Evolutionary conservation across 768 basidiomycete genomes (phyloP), one percentile per base, ranked within the genome.

Genomic region (Boletus coccyginus): DNA sequence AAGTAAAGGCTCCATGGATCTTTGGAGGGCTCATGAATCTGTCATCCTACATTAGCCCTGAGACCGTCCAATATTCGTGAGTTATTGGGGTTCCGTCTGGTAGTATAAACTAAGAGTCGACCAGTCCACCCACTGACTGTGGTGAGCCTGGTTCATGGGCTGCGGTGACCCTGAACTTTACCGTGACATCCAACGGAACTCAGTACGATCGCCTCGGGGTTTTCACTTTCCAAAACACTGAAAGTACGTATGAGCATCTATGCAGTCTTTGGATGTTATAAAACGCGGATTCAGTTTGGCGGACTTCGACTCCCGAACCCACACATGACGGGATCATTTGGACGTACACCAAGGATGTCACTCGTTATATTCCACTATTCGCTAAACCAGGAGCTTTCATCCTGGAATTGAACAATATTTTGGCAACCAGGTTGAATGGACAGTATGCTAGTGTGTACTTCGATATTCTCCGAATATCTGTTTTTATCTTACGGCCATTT

Each of bases 221-320:
- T 16, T 87, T 92, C 62, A 87, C 86, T 7, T 86, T 90, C 66
- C 83, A 88, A 33, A 85, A 89, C 63, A 87, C 88, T 8, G 90
- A 91, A 69, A 88, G 86, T 88, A 62, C 57, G 83, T 66, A 33
- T 3, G 24, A 27, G 13, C n/a, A 11, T 44, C 31, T 45, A 36
- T 46, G 31, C 41, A 13, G 24, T 11, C 10, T 48, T 19, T 32
- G 11, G 17, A 16, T 41, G 4, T 35, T 5, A 24, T 42, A 50
- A 16, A 50, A 52, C 39, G 48, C 32, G 31, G 4, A 7, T 46
- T 29, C 46, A 88, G 87, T 90, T 49, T 90, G 89, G 90, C 78
- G 90, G 38, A 90, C 87, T 19, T 90, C 88, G 0, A 92, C 90
- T 17, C 85, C 89, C 0, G 90, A 92, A 68, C 90, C 90, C 0